Evolutionary conservation across 78 protist genomes (phyloP), one percentile per base, ranked within the genome.

Genomic region (Polysphondylium violaceum): DNA sequence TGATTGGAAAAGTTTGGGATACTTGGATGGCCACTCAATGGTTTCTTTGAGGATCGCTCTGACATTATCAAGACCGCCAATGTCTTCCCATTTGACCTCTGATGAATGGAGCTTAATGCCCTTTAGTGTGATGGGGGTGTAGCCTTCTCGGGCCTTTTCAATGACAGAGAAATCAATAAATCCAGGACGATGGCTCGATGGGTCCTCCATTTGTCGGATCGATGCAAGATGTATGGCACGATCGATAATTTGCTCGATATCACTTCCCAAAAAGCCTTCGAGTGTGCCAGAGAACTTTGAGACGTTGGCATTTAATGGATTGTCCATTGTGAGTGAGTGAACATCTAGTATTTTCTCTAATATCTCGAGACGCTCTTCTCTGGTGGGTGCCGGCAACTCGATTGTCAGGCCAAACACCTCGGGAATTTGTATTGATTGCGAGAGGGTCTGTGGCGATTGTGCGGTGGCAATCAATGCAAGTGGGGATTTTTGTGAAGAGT

Each of bases 1-100:
- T 19, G 85, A 67, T 9, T 17, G 69, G 27, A 93, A 97, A 19
- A 97, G 79, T 23, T 64, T 29, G 19, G 97, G 89, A 58, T 92
- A 94, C 23, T 65, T 60, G 8, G 51, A 23, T 11, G 98, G 97
- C 88, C 94, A 89, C 58, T 88, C 93, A 23, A 97, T 38, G 47
- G 95, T 94, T 68, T 95, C 97, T 43, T 64, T 51, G 8, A 97
- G 55, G 86, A 72, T 44, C 14, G 74, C 55, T 27, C 90, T 77
- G 35, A 86, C 94, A 0, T n/a, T 31, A 29, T 55, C 74, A 5
- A 95, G 36, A 1, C 95, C 95, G 56, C 95, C 95, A 53, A 93
- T 71, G 44, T 93, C 95, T 9, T 50, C 5, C 95, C 95, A 93
- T 55, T 59, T 25, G 19, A 60, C 65, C 27, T 85, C 90, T 16